Percentiles rank a stretch among this genome's conserved stretches.
phyloP scores from a whole-genome alignment of 2,329 filamentous ascomycete genomes.

The Aspergillus quadricinctus region DNA sequence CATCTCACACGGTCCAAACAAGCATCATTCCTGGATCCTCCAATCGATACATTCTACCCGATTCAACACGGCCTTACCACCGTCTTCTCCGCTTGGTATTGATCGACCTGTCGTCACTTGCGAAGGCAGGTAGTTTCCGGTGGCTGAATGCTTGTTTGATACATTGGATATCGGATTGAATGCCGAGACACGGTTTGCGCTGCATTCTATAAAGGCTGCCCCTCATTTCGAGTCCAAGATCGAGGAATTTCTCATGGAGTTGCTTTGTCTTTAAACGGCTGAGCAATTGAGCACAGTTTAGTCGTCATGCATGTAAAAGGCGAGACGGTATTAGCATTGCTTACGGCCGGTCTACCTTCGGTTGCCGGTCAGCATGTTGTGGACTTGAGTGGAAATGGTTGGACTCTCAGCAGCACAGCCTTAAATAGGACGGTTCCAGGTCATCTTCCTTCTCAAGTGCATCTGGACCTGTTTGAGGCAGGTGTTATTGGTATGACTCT shows the following conservation, averaged over 20 bases:
- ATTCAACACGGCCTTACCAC: constrained; percentile 2
- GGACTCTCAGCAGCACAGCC: constrained; percentile 44
- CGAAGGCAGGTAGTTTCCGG: not conserved
- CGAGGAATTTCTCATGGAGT: not conserved
- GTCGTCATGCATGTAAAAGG: constrained; percentile 16
- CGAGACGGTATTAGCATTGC: constrained; percentile 10
- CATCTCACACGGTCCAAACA: not conserved
- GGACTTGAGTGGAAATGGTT: constrained; percentile 40
- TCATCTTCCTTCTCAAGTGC: constrained; percentile 54
- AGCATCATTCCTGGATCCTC: not conserved
- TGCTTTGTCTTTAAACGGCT: not conserved
- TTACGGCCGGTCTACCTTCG: constrained; percentile 12
- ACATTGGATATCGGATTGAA: not conserved
- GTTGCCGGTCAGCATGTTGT: constrained; percentile 30
- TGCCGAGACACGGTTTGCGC: not conserved
- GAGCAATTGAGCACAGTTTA: not conserved
- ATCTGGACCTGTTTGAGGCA: constrained; percentile 54
- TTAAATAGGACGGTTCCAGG: constrained; percentile 52
- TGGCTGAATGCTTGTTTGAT: not conserved
- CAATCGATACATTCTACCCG: not conserved
- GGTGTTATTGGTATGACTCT: constrained; percentile 47
- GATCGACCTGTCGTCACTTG: not conserved
- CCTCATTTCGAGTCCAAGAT: not conserved
- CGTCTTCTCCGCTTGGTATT: not conserved
- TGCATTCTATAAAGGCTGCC: not conserved